These are phyloP conservation scores for Astrocystis sublimbata DNA, from an alignment of 495 filamentous ascomycete species.

Conservation along the genomic window DNA sequence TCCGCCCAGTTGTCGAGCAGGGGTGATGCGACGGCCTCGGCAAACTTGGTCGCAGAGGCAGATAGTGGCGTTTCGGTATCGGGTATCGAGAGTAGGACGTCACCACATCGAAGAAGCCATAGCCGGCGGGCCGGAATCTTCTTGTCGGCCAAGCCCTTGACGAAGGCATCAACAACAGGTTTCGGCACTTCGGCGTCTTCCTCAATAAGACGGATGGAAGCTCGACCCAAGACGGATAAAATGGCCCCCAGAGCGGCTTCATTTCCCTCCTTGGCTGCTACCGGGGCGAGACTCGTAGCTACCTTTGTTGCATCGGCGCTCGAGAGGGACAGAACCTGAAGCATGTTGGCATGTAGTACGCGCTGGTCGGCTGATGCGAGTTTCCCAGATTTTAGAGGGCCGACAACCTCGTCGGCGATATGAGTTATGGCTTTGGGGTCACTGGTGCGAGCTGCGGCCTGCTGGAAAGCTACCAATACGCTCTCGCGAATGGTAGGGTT, in stretches of 20 bases:
- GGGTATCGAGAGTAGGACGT: constrained; percentile 62
- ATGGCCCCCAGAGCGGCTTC: constrained; percentile 79
- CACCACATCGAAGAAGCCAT: constrained; percentile 76
- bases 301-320: constrained; percentile 62
- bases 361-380: constrained; percentile 79
- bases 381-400: constrained; percentile 77
- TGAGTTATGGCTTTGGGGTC: constrained; percentile 59
- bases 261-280: constrained; percentile 79
- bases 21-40: constrained; percentile 61
- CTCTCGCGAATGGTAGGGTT: constrained; percentile 75
- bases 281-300: constrained; percentile 60
- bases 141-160: constrained; percentile 84
- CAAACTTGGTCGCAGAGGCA: constrained; percentile 53
- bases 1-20: constrained; percentile 77
- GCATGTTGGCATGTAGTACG: constrained; percentile 73
- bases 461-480: constrained; percentile 68
- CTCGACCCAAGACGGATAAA: constrained; percentile 63
- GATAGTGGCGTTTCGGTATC: constrained; percentile 47
- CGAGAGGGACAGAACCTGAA: constrained; percentile 61
- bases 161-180: constrained; percentile 65
- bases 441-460: constrained; percentile 59
- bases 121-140: constrained; percentile 71
- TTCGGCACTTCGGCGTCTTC: constrained; percentile 60
- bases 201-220: constrained; percentile 59
- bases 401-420: constrained; percentile 73